Percentiles rank a stretch among this genome's conserved stretches.
phyloP scores from a whole-genome alignment of 2,329 filamentous ascomycete species.

The Aspergillus ibericus region DNA sequence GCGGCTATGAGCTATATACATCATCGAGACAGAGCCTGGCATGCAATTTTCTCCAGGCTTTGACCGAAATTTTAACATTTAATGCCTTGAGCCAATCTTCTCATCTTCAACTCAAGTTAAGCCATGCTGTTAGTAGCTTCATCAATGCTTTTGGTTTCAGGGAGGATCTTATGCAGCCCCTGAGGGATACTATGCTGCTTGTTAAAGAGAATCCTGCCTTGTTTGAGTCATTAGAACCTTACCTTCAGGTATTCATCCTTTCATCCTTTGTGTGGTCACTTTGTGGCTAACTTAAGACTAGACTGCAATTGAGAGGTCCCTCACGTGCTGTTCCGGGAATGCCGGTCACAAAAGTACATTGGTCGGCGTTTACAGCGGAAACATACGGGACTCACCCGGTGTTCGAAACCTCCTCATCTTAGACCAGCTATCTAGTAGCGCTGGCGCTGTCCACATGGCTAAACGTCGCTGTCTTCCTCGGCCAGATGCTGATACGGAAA shows the following conservation, averaged over 20 bases:
- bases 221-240: slow-evolving; percentile 26
- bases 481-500: slow-evolving; percentile 37
- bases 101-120: slow-evolving; percentile 32
- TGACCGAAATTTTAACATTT: slow-evolving; percentile 31
- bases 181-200: slow-evolving; percentile 25
- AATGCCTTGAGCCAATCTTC: slow-evolving; percentile 22
- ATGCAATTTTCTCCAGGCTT: slow-evolving; percentile 31
- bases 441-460: slow-evolving; percentile 26
- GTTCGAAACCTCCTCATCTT: slow-evolving; percentile 13
- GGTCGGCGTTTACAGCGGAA: neutral
- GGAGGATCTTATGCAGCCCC: slow-evolving; percentile 11
- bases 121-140: slow-evolving; percentile 30
- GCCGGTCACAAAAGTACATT: neutral
- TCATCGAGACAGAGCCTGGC: slow-evolving; percentile 29
- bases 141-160: slow-evolving; percentile 21
- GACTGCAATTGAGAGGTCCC: slow-evolving; percentile 25
- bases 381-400: neutral
- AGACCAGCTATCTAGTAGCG: slow-evolving; percentile 12
- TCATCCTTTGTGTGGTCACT: neutral
- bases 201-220: slow-evolving; percentile 12
- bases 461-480: slow-evolving; percentile 38
- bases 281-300: slow-evolving; percentile 21
- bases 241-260: slow-evolving; percentile 33
- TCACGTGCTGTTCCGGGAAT: neutral
- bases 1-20: slow-evolving; percentile 20